Evolutionary conservation across 805 yeast genomes (phyloP), one percentile per base, ranked within the genome.

Genomic region (Suhomyces pyralidae): DNA sequence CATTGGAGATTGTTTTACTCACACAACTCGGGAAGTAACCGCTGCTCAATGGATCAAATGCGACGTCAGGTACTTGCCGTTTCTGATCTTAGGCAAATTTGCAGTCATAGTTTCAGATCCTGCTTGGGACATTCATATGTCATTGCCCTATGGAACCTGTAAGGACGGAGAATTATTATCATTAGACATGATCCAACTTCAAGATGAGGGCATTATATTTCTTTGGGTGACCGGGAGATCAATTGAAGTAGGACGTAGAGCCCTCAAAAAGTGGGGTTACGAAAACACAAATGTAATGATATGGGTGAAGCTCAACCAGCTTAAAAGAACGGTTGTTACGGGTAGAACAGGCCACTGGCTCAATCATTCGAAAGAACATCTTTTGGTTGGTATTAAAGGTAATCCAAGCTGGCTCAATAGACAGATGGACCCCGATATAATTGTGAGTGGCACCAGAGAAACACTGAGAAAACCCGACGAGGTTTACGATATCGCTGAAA

Each of bases 311-410:
- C 83, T 94, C 5, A 92, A 92, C 66, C 97, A 93, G 65, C 70
- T 93, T 55, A 82, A 86, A 19, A 75, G 96, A 55, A 92, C 97
- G 0, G 91, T 92, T 43, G 91, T 96, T 54, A 93, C 98, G 0
- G 98, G 98, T 1, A 74, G 97, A 57, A 92, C 98, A 0, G 98
- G 98, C 0, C 98, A 92, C 66, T 92, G 98, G 98, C 76, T 92
- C 50, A 92, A 92, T 64, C 98, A 92, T 68, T 88, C 97, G 0
- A 92, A 92, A 61, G 98, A 92, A 67, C 97, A 92, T 65, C 73
- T 90, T 44, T 69, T 92, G 4, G 88, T 93, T 7, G 98, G 97
- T 0, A 62, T 87, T 24, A 92, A 92, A 62, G 97, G 97, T 0
- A 65, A 81, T 40, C 91, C 96, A 0, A 61, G 68, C 34, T 90